Percentiles rank a stretch among this genome's conserved stretches.
Evolutionary conservation across 2,329 filamentous ascomycete species (phyloP).

Genomic region (Penicillium frequentans): DNA sequence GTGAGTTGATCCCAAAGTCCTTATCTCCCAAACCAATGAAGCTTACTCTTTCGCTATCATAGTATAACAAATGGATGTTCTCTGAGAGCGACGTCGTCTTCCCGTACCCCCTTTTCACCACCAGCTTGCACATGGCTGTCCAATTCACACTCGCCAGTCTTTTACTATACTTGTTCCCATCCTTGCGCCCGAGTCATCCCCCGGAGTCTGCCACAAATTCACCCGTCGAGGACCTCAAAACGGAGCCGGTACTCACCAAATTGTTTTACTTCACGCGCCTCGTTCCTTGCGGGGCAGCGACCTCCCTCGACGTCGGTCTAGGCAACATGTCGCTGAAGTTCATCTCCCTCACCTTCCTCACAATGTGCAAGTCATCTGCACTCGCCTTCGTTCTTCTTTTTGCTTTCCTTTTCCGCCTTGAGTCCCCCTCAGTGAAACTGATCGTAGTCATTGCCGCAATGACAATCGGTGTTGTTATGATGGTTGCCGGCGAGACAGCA

Average conservation of each 20-base stretch:
- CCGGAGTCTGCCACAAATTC: slow-evolving; percentile 21
- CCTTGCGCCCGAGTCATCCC: slow-evolving; percentile 66
- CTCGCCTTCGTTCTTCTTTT: slow-evolving; percentile 94
- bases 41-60: background rate
- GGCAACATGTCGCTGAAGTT: slow-evolving; percentile 96
- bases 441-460: slow-evolving; percentile 86
- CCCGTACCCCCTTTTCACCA: slow-evolving; percentile 92
- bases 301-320: slow-evolving; percentile 90
- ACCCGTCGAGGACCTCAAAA: slow-evolving; percentile 49
- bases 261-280: slow-evolving; percentile 91
- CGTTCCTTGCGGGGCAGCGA: slow-evolving; percentile 86
- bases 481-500: slow-evolving; percentile 93
- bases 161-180: slow-evolving; percentile 80
- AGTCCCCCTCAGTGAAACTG: slow-evolving; percentile 81
- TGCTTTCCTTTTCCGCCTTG: slow-evolving; percentile 89
- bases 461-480: slow-evolving; percentile 93
- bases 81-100: slow-evolving; percentile 82
- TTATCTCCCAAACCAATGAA: background rate
- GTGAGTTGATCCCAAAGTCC: slow-evolving; percentile 53
- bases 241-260: slow-evolving; percentile 72
- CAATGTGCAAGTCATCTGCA: slow-evolving; percentile 98
- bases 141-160: slow-evolving; percentile 79
- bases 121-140: slow-evolving; percentile 91
- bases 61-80: slow-evolving; percentile 99
- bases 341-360: slow-evolving; percentile 96